Evolutionary conservation across 2,329 filamentous ascomycete genomes (phyloP).

Genomic region (Aspergillus pseudoviridinutans): DNA sequence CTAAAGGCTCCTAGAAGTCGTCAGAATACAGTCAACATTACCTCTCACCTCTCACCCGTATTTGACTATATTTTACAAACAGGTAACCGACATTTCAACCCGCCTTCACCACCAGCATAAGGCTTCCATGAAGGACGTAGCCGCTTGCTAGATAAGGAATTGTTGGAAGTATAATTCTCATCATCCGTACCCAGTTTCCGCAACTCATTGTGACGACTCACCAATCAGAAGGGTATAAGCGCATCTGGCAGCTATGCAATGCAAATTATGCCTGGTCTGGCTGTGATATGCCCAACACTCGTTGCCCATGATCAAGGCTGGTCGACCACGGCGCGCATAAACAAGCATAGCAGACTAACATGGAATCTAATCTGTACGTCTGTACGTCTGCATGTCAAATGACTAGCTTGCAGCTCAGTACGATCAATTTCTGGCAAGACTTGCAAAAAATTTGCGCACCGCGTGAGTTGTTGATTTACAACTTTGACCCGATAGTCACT

Average conservation of each 20-base stretch:
- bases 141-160: no score
- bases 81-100: not conserved
- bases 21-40: not conserved
- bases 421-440: not conserved
- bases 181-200: no score
- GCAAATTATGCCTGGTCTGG: not conserved
- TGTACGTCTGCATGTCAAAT: not conserved
- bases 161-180: no score
- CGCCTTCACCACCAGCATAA: not conserved
- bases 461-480: no score
- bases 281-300: not conserved
- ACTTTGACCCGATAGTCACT: no score
- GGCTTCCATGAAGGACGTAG: not conserved
- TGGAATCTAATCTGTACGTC: not conserved
- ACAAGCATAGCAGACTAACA: not conserved
- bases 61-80: no score
- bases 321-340: not conserved
- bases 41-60: no score
- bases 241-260: not conserved
- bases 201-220: not conserved
- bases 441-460: not conserved
- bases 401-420: not conserved
- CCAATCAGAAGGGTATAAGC: not conserved
- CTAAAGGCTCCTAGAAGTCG: not conserved
- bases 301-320: not conserved